Evolutionary conservation across 495 filamentous ascomycete species (phyloP), one percentile per base, ranked within the genome.

Genomic region (Oidiodendron maius): DNA sequence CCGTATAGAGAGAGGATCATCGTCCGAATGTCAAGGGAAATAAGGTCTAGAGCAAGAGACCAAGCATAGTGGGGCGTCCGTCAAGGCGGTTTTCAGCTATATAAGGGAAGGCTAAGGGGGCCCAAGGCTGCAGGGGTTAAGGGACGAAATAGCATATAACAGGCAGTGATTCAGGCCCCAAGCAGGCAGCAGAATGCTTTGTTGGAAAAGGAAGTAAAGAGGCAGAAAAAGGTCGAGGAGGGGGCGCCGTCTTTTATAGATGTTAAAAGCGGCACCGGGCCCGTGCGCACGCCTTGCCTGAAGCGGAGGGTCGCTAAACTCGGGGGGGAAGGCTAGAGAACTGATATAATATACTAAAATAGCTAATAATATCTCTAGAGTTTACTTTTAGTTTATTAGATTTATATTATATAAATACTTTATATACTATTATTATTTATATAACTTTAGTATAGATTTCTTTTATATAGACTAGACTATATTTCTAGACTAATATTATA

Each of bases 291-390:
- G 37, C 46, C 46, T 49, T 49, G 46, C 46, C 34, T 13, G 35
- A 49, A 40, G 46, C 46, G 36, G 46, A 20, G n/a, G 46, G 46
- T 40, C 46, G 37, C 46, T 49, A 49, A 49, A 49, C 46, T 22
- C 46, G 21, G 46, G 34, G 18, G 34, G 28, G 44, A n/a, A n/a
- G n/a, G n/a, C n/a, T n/a, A n/a, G n/a, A n/a, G n/a, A n/a, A n/a
- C n/a, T n/a, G n/a, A n/a, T n/a, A n/a, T n/a, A n/a, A n/a, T n/a
- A n/a, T n/a, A n/a, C n/a, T n/a, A n/a, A n/a, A n/a, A n/a, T n/a
- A n/a, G n/a, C n/a, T n/a, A n/a, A n/a, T n/a, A n/a, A n/a, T n/a
- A n/a, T n/a, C n/a, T n/a, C n/a, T n/a, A n/a, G n/a, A n/a, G n/a
- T n/a, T n/a, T n/a, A n/a, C n/a, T n/a, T n/a, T n/a, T n/a, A n/a